Percentiles rank a stretch among this genome's conserved stretches.
Conservation (phyloP, 2,329 filamentous ascomycete genomes). For the Ceratocystis destructans region DNA sequence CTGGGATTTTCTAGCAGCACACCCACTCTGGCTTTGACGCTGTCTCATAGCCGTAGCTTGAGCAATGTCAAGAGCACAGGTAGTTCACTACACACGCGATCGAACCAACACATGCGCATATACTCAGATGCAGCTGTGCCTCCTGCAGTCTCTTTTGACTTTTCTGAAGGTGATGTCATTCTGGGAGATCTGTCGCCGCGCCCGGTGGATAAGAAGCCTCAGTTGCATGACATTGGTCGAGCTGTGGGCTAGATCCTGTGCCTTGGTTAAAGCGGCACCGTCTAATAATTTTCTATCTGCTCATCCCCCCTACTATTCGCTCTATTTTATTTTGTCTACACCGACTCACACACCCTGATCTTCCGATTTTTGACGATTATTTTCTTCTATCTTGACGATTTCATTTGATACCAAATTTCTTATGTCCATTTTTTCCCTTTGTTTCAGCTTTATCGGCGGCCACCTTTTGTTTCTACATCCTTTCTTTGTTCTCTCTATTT, state of each 20-base stretch:
- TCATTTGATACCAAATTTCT: conserved; percentile 10
- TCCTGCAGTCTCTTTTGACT: conserved; percentile 28
- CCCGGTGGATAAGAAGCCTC: conserved; percentile 26
- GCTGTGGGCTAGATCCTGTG: conserved; percentile 36
- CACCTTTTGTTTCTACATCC: not conserved
- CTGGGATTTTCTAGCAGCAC: conserved; percentile 5
- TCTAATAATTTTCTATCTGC: conserved; percentile 12
- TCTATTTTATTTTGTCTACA: not conserved
- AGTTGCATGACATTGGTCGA: conserved; percentile 37
- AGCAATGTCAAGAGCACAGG: conserved; percentile 13
- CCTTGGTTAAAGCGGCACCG: no score
- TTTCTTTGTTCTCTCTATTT: not conserved
- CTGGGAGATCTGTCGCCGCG: conserved; percentile 37
- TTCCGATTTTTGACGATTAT: not conserved
- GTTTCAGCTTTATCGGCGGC: not conserved
- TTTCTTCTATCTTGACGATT: not conserved
- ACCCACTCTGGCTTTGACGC: not conserved
- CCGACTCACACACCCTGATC: not conserved
- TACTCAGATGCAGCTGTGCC: conserved; percentile 34
- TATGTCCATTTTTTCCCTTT: conserved; percentile 1
- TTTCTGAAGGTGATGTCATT: conserved; percentile 33
- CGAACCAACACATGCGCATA: conserved; percentile 27
- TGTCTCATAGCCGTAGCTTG: conserved; percentile 14
- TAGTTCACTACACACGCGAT: not conserved
- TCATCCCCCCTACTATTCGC: not conserved